Percentiles rank a stretch among this genome's conserved stretches.
Conservation (phyloP, 2,329 filamentous ascomycete species). For the Trematosphaeria pertusa region DNA sequence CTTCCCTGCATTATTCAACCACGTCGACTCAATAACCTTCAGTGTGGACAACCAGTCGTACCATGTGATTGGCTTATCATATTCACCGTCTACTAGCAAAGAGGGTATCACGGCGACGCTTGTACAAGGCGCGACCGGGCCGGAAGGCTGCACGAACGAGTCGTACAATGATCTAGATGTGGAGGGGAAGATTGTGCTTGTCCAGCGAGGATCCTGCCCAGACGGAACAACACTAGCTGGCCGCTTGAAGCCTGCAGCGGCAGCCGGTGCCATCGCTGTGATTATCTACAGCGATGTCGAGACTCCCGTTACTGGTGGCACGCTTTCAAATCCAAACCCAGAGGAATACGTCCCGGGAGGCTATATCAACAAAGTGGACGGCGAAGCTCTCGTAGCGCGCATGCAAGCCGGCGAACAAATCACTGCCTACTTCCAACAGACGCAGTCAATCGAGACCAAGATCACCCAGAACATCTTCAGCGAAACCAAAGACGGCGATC, state of each 20-base stretch:
- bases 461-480: slow-evolving; percentile 56
- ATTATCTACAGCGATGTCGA: slow-evolving; percentile 52
- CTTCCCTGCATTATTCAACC: slow-evolving; percentile 55
- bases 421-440: slow-evolving; percentile 53
- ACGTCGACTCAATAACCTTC: slow-evolving; percentile 52
- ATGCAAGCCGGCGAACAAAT: slow-evolving; percentile 51
- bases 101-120: slow-evolving; percentile 53
- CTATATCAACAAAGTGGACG: slow-evolving; percentile 54
- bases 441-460: slow-evolving; percentile 56
- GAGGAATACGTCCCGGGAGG: slow-evolving; percentile 46
- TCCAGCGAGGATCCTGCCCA: slow-evolving; percentile 51
- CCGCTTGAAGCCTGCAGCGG: slow-evolving; percentile 49
- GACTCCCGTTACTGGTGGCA: slow-evolving; percentile 49
- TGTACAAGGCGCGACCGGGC: slow-evolving; percentile 50
- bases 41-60: slow-evolving; percentile 46
- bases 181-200: slow-evolving; percentile 50
- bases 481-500: slow-evolving; percentile 47
- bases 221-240: slow-evolving; percentile 52
- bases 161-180: slow-evolving; percentile 50
- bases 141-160: slow-evolving; percentile 49
- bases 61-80: slow-evolving; percentile 53
- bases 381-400: slow-evolving; percentile 48
- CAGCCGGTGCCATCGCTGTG: slow-evolving; percentile 51
- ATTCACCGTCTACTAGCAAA: slow-evolving; percentile 56
- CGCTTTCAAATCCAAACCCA: slow-evolving; percentile 48